These are phyloP conservation scores for Epichloe gansuensis DNA, from an alignment of 2,329 filamentous ascomycete species.

Conservation along the genomic window DNA sequence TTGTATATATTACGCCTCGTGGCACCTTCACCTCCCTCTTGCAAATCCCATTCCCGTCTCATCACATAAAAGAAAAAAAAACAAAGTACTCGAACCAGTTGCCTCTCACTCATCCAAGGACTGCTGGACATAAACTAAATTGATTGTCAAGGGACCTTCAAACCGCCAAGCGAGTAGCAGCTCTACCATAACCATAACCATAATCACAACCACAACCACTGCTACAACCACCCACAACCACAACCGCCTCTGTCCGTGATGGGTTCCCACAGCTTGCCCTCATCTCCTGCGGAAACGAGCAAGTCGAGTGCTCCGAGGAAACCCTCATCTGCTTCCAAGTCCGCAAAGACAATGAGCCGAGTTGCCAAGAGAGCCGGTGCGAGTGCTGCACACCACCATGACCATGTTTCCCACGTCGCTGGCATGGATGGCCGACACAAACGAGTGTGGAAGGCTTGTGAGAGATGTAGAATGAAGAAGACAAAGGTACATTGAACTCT, in stretches of 20 bases:
- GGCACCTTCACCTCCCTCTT: background rate
- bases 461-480: constrained; percentile 58
- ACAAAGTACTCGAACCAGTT: background rate
- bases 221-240: background rate
- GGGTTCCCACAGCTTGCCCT: constrained; percentile 36
- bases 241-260: constrained; percentile 18
- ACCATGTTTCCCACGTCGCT: constrained; percentile 20
- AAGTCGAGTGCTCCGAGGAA: constrained; percentile 26
- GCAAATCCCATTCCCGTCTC: background rate
- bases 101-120: too few species aligned
- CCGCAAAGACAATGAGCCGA: constrained; percentile 38
- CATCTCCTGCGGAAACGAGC: constrained; percentile 38
- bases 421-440: constrained; percentile 46
- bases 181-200: too few species aligned
- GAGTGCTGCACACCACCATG: constrained; percentile 24
- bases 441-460: constrained; percentile 55
- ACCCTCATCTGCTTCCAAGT: constrained; percentile 30
- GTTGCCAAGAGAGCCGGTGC: constrained; percentile 37
- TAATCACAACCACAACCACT: too few species aligned
- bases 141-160: too few species aligned
- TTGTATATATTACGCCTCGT: constrained; percentile 1
- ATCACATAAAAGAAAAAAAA: background rate
- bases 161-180: too few species aligned
- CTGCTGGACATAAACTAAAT: too few species aligned
- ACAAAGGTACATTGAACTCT: constrained; percentile 39